Conservation (phyloP, 352 stramenopile species). For the Globisporangium heterothallicum region DNA sequence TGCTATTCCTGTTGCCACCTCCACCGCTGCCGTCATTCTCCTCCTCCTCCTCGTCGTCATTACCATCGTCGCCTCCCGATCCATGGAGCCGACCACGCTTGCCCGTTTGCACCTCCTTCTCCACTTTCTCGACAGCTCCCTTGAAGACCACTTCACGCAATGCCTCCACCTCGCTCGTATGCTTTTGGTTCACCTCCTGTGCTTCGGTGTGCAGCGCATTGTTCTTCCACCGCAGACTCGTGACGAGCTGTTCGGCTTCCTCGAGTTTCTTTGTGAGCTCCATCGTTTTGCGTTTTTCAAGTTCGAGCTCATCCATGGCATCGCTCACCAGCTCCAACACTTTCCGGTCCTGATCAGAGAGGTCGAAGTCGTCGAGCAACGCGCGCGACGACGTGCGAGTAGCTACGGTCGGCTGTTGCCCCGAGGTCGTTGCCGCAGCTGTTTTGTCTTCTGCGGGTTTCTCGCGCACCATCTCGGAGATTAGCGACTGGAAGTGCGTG, state of each 20-base stretch:
- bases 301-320: slow-evolving; percentile 44
- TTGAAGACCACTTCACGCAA: slow-evolving; percentile 32
- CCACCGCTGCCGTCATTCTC: slow-evolving; percentile 18
- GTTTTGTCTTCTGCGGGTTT: not conserved
- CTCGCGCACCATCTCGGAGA: slow-evolving; percentile 15
- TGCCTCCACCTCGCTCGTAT: slow-evolving; percentile 31
- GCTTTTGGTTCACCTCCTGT: slow-evolving; percentile 23
- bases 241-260: slow-evolving; percentile 42
- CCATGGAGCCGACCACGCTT: not conserved
- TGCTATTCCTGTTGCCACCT: slow-evolving; percentile 4
- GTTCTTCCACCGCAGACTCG: slow-evolving; percentile 46
- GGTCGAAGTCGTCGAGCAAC: slow-evolving; percentile 29
- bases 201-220: slow-evolving; percentile 42
- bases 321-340: slow-evolving; percentile 48
- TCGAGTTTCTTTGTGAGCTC: slow-evolving; percentile 32
- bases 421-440: not conserved
- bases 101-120: slow-evolving; percentile 50
- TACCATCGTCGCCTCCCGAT: slow-evolving; percentile 8
- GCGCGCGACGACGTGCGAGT: not conserved
- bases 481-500: slow-evolving; percentile 51
- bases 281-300: slow-evolving; percentile 21
- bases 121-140: slow-evolving; percentile 16
- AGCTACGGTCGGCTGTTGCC: not conserved
- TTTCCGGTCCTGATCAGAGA: slow-evolving; percentile 63
- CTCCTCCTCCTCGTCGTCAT: slow-evolving; percentile 16